Conservation (phyloP, 129 eudicot species). For the Centaurea solstitialis region DNA sequence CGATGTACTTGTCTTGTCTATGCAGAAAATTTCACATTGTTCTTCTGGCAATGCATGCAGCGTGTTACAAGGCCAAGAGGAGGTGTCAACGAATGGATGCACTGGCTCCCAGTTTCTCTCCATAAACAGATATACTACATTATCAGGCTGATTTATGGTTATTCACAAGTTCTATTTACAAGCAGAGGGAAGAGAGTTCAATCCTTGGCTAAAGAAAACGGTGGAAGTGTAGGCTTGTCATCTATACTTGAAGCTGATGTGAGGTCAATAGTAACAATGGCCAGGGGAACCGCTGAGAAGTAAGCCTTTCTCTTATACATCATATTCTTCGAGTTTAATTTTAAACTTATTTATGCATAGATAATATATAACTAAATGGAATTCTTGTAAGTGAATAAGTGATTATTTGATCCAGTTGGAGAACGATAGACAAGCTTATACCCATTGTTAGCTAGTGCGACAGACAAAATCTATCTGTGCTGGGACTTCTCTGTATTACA, state of each 20-base stretch:
- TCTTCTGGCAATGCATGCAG: conserved; percentile 46
- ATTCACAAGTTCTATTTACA: conserved; percentile 50
- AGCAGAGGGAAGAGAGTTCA: conserved; percentile 45
- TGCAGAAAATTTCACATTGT: conserved; percentile 10
- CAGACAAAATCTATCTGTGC: background rate
- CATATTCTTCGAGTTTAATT: conserved; percentile 1
- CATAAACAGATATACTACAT: conserved; percentile 78
- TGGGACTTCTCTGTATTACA: background rate
- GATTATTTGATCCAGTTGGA: background rate
- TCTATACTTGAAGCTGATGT: conserved; percentile 91
- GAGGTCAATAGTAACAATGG: conserved; percentile 74
- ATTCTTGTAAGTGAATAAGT: conserved; percentile 10
- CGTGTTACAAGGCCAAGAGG: conserved; percentile 95
- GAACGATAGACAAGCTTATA: background rate
- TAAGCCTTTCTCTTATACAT: conserved; percentile 26
- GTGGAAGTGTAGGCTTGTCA: conserved; percentile 64
- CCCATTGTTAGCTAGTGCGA: background rate
- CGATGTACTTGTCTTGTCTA: background rate
- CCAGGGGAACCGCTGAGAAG: conserved; percentile 80
- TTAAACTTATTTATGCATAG: conserved; percentile 15
- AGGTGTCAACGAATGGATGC: conserved; percentile 89
- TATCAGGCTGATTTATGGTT: conserved; percentile 61
- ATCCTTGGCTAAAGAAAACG: conserved; percentile 53
- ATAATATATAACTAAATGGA: background rate
- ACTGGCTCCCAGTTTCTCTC: conserved; percentile 91